Evolutionary conservation across 805 yeast genomes (phyloP).

Genomic region (Zygoascus bituminiphila): DNA sequence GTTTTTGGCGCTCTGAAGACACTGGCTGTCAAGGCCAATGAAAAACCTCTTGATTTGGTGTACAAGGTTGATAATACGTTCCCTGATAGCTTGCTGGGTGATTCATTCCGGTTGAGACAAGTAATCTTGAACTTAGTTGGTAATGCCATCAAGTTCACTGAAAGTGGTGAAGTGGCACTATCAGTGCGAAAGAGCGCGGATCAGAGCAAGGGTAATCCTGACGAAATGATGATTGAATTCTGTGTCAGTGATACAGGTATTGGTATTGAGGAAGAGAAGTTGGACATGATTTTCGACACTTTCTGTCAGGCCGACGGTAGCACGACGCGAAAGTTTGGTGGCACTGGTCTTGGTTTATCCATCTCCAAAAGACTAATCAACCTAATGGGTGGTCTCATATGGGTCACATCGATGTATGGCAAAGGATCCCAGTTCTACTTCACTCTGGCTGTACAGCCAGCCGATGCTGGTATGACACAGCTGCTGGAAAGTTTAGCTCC

Average conservation of each 20-base stretch:
- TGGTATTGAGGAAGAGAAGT: slow-evolving; percentile 78
- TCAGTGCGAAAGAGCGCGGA: slow-evolving; percentile 53
- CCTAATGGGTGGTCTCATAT: slow-evolving; percentile 88
- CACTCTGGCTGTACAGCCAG: slow-evolving; percentile 71
- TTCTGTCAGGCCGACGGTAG: slow-evolving; percentile 94
- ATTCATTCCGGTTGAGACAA: slow-evolving; percentile 79
- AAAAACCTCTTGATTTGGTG: slow-evolving; percentile 69
- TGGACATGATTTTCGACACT: slow-evolving; percentile 79
- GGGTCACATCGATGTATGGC: slow-evolving; percentile 80
- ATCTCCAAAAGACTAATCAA: slow-evolving; percentile 82
- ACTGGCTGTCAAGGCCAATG: slow-evolving; percentile 81
- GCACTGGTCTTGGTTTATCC: slow-evolving; percentile 83
- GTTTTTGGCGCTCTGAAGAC: slow-evolving; percentile 88
- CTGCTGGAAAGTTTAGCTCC: slow-evolving; percentile 65
- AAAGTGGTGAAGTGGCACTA: slow-evolving; percentile 70
- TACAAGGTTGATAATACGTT: slow-evolving; percentile 80
- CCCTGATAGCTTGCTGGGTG: slow-evolving; percentile 83
- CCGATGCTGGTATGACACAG: slow-evolving; percentile 49
- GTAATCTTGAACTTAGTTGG: slow-evolving; percentile 83
- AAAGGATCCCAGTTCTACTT: slow-evolving; percentile 78
- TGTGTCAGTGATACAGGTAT: slow-evolving; percentile 89
- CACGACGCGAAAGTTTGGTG: slow-evolving; percentile 86
- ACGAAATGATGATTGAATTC: slow-evolving; percentile 59
- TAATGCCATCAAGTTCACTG: slow-evolving; percentile 83
- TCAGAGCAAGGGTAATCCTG: slow-evolving; percentile 29